These are phyloP conservation scores for Xylariaceae sp. DNA, from an alignment of 2,329 filamentous ascomycete genomes.

Conservation along the genomic window DNA sequence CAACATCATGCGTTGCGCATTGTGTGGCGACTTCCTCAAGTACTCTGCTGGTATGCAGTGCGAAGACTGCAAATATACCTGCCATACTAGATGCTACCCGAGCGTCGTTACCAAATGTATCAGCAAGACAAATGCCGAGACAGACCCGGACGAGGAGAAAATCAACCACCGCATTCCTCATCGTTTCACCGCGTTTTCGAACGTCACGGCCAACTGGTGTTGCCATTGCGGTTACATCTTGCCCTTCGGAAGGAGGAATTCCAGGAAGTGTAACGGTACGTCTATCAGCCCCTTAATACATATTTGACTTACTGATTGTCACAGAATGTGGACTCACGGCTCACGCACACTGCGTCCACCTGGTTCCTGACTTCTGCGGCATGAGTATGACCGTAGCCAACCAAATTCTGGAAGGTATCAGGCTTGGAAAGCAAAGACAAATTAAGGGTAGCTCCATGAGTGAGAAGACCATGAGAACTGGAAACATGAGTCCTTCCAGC, in stretches of 20 bases:
- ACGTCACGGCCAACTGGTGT: constrained; percentile 98
- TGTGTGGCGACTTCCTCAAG: constrained; percentile 97
- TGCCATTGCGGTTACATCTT: constrained; percentile 97
- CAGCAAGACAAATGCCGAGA: constrained; percentile 98
- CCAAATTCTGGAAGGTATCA: constrained; percentile 82
- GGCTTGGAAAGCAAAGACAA: constrained; percentile 69
- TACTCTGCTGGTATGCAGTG: constrained; percentile 99
- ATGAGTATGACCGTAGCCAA: constrained; percentile 99
- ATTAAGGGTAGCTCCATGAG: constrained; percentile 54
- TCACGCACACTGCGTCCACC: constrained; percentile 84
- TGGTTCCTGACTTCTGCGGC: constrained; percentile 97
- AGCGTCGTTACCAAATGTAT: constrained; percentile 99
- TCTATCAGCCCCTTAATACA: constrained; percentile 10
- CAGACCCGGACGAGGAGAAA: constrained; percentile 97
- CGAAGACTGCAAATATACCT: constrained; percentile 98
- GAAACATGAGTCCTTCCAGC: constrained; percentile 42
- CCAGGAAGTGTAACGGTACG: constrained; percentile 81
- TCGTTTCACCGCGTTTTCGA: constrained; percentile 93
- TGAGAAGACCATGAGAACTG: constrained; percentile 59
- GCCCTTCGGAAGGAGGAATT: constrained; percentile 91
- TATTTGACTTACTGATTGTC: constrained; percentile 26
- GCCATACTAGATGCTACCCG: constrained; percentile 93
- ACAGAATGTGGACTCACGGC: constrained; percentile 86
- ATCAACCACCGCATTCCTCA: constrained; percentile 99
- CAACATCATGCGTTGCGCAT: constrained; percentile 99